These are phyloP conservation scores for Hemisphaericaspora subhashii DNA, from an alignment of 1,139 yeast genomes.

Conservation along the genomic window DNA sequence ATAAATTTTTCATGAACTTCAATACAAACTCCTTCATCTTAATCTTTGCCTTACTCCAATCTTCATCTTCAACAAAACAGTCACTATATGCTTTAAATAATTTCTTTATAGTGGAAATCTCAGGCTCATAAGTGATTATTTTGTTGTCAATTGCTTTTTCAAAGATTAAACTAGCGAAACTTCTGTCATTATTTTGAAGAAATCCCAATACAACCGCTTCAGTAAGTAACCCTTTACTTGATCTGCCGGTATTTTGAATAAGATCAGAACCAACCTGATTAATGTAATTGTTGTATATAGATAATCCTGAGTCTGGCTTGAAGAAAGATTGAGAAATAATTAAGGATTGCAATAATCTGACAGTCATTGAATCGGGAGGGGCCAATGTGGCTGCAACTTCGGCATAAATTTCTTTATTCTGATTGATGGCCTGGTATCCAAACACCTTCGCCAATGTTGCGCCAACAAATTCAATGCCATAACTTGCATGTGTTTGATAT, in stretches of 20 bases:
- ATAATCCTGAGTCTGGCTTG: conserved; percentile 32
- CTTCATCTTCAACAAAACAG: conserved; percentile 34
- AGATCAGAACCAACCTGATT: conserved; percentile 34
- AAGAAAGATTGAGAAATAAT: conserved; percentile 51
- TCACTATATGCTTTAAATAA: conserved; percentile 61
- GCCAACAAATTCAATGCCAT: conserved; percentile 38
- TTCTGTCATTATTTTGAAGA: conserved; percentile 54
- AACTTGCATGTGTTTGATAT: conserved; percentile 37
- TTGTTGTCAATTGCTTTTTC: conserved; percentile 52
- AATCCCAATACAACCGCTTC: conserved; percentile 53
- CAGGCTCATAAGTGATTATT: conserved; percentile 43
- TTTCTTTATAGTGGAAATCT: conserved; percentile 43
- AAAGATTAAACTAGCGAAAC: conserved; percentile 60
- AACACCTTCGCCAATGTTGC: conserved; percentile 28
- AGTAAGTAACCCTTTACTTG: conserved; percentile 50
- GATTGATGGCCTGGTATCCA: conserved; percentile 42
- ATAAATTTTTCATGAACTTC: conserved; percentile 8
- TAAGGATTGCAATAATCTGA: conserved; percentile 41
- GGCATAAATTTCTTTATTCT: conserved; percentile 30
- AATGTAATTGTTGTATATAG: conserved; percentile 54
- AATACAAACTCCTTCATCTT: conserved; percentile 10
- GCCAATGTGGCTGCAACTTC: conserved; percentile 49
- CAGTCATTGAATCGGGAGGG: conserved; percentile 31
- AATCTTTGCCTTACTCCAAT: conserved; percentile 21
- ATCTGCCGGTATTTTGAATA: conserved; percentile 34